These are phyloP conservation scores for Cercospora nicotianae DNA, from an alignment of 2,329 filamentous ascomycete species.

Conservation along the genomic window DNA sequence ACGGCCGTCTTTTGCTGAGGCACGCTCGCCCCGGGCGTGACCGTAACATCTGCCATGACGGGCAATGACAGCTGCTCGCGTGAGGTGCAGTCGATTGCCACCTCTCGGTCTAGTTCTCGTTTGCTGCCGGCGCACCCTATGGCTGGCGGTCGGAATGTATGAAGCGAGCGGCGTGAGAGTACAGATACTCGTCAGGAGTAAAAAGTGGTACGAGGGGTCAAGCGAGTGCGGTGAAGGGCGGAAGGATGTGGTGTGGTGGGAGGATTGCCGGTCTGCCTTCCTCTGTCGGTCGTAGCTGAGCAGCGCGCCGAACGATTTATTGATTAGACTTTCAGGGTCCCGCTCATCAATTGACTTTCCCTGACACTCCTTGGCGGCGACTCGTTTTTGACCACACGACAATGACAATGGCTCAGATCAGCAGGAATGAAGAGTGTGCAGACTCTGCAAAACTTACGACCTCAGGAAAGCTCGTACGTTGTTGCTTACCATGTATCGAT, in stretches of 20 bases:
- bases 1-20: conserved; percentile 5
- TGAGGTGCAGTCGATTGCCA: neutral
- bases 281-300: neutral
- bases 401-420: neutral
- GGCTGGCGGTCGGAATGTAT: neutral
- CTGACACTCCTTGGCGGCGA: neutral
- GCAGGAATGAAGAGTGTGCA: neutral
- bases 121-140: conserved; percentile 5
- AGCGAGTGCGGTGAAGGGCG: conserved; percentile 5
- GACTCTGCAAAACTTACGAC: neutral
- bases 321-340: conserved; percentile 7
- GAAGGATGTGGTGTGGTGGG: conserved; percentile 1
- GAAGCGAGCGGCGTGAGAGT: neutral
- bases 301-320: neutral
- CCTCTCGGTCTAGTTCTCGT: neutral
- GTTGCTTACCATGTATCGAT: neutral
- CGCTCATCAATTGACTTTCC: neutral
- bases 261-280: neutral
- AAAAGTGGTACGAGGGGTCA: neutral
- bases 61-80: neutral
- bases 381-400: neutral
- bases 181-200: neutral
- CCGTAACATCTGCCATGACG: conserved; percentile 11
- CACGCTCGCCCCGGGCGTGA: conserved; percentile 5
- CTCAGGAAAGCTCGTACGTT: neutral